Conservation (phyloP, 768 basidiomycete genomes). For the Serendipita vermifera region DNA sequence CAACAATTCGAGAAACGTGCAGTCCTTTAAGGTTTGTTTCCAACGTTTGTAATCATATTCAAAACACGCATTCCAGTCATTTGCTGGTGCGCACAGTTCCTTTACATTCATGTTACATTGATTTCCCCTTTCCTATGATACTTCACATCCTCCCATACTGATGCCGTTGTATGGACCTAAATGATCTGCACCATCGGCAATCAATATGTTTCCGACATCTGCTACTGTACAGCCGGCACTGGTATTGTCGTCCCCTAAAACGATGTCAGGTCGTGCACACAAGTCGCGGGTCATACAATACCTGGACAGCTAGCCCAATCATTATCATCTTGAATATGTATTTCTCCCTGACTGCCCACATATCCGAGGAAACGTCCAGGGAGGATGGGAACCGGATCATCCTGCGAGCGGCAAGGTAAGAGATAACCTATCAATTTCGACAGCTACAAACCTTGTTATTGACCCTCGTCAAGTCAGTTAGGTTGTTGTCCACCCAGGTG, state of each 20-base stretch:
- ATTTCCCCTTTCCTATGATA: no score
- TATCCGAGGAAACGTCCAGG: conserved; percentile 17
- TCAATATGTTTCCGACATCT: conserved; percentile 39
- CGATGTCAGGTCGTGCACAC: not conserved
- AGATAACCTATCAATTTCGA: no score
- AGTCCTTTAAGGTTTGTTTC: no score
- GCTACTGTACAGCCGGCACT: conserved; percentile 39
- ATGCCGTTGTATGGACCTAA: conserved; percentile 29
- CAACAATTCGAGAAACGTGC: no score
- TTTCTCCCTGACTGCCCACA: conserved; percentile 25
- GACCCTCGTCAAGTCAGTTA: conserved; percentile 10
- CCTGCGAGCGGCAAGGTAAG: no score
- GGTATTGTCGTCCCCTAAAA: conserved; percentile 46
- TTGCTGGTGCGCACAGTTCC: no score
- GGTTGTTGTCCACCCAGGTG: conserved; percentile 9
- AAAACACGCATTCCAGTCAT: no score
- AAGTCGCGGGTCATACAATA: conserved; percentile 14
- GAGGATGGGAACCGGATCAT: conserved; percentile 19
- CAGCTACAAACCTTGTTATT: conserved; percentile 11
- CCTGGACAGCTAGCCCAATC: conserved; percentile 46
- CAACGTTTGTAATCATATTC: no score
- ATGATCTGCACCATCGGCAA: conserved; percentile 34
- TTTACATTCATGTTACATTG: no score
- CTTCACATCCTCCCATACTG: no score
- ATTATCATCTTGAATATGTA: conserved; percentile 27